Evolutionary conservation across 176 grass and related monocot genomes (phyloP).

Genomic region (Phoenix dactylifera): DNA sequence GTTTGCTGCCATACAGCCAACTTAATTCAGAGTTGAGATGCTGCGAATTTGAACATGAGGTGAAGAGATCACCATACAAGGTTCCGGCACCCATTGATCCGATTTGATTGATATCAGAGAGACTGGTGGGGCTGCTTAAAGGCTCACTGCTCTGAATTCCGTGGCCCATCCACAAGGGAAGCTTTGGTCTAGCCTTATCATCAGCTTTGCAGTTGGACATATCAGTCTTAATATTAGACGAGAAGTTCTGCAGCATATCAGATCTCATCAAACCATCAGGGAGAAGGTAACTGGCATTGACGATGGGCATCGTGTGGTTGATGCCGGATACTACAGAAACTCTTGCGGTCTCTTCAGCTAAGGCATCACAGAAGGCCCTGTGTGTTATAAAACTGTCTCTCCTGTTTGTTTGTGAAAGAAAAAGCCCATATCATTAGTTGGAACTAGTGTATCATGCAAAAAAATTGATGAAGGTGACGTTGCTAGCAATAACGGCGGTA

Average conservation of each 20-base stretch:
- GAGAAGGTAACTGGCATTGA: constrained; percentile 27
- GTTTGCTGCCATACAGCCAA: constrained; percentile 60
- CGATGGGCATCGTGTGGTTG: not conserved
- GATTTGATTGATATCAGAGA: no score
- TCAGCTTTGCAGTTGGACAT: no score
- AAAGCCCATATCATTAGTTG: no score
- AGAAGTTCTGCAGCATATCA: constrained; percentile 34
- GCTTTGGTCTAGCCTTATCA: no score
- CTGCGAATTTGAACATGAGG: no score
- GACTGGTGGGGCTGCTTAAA: no score
- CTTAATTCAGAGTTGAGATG: no score
- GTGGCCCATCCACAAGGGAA: no score
- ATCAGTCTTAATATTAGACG: not conserved
- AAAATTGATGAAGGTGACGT: not conserved
- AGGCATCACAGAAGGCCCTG: constrained; percentile 80
- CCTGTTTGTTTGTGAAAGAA: constrained; percentile 9
- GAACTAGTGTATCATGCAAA: not conserved
- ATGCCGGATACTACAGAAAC: constrained; percentile 31
- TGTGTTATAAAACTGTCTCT: constrained; percentile 92
- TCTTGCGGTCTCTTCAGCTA: constrained; percentile 67
- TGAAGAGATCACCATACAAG: no score
- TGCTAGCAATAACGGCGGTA: not conserved
- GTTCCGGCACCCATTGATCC: no score
- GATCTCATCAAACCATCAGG: constrained; percentile 17
- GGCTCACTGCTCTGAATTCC: no score